Percentiles rank a stretch among this genome's conserved stretches.
Conservation (phyloP, 495 filamentous ascomycete species). For the Aspergillus ellipticus region DNA sequence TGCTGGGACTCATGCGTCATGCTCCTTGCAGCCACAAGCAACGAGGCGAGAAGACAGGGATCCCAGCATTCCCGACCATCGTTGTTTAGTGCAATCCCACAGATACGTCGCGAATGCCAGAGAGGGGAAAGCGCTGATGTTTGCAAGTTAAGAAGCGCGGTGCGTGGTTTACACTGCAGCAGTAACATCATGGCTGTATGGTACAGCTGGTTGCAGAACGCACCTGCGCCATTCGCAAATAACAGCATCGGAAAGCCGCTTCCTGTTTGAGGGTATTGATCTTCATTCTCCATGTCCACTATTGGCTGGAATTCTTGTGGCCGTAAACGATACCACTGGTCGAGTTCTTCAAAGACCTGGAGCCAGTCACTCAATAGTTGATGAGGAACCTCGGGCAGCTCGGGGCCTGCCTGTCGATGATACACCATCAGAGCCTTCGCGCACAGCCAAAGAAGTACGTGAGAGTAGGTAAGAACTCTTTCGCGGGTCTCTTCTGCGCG, state of each 20-base stretch:
- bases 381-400: slow-evolving; percentile 9
- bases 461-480: slow-evolving; percentile 22
- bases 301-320: slow-evolving; percentile 33
- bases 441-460: slow-evolving; percentile 29
- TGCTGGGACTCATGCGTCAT: slow-evolving; percentile 39
- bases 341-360: slow-evolving; percentile 25
- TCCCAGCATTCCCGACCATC: slow-evolving; percentile 34
- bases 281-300: slow-evolving; percentile 23
- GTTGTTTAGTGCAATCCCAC: slow-evolving; percentile 38
- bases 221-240: slow-evolving; percentile 37
- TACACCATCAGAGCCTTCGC: slow-evolving; percentile 23
- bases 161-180: slow-evolving; percentile 35
- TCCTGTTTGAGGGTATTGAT: slow-evolving; percentile 13
- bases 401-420: slow-evolving; percentile 19
- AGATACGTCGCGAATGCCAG: slow-evolving; percentile 38
- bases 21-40: slow-evolving; percentile 29
- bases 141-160: slow-evolving; percentile 19
- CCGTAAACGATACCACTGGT: slow-evolving; percentile 33
- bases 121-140: slow-evolving; percentile 26
- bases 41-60: slow-evolving; percentile 33
- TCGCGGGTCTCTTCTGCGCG: slow-evolving; percentile 21
- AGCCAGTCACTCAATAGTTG: slow-evolving; percentile 19
- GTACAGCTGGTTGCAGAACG: slow-evolving; percentile 40
- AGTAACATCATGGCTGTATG: slow-evolving; percentile 41
- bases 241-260: slow-evolving; percentile 35